Base-by-base conservation (phyloP, 441 rosid genomes). In the Syzygium malaccense region DNA sequence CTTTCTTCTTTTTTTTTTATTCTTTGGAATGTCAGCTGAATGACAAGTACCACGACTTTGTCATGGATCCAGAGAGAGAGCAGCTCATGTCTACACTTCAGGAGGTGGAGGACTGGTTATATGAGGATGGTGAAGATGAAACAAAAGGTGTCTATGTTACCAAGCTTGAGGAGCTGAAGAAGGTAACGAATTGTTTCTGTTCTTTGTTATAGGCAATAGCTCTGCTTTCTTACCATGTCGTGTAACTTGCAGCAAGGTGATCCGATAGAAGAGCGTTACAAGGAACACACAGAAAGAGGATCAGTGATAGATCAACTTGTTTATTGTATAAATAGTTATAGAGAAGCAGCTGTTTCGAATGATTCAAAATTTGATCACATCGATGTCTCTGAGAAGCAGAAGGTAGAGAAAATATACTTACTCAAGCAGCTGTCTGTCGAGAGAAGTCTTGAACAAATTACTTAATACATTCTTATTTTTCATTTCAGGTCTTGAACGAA, bases 111-210 rank as follows among this genome's bases (percentile, higher is more conserved):
- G 99, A 98, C 91, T 98, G 99, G 99, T 91, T 98, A 89, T 98
- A 98, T 90, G 99, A 98, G 90, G 99, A 98, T 88, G 99, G 99
- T 41, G 99, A 98, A 89, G 99, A 98, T 92, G 99, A 98, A 93
- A 95, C 99, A 17, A 98, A 97, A 89, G 99, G 99, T 66, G 99
- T 98, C 83, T 98, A 98, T 89, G 90, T 95, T 92, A 96, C 99
- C 30, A 98, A 96, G 93, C 96, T 98, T 25, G 99, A 95, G 86
- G 99, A 98, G 91, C 99, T 98, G 37, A 96, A 97, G 92, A 97
- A 96, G 98, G 99, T 96, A 90, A 85, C 15, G 5, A 4, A 58
- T 41, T 75, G 32, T 64, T 18, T 83, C 49, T 66, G n/a, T 79
- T 80, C 55, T 33, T 25, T 33, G 7, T 78, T 51, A 12, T 75